Percentiles rank a stretch among this genome's conserved stretches.
phyloP scores from a whole-genome alignment of 305 asterid species.

The Andrographis paniculata region DNA sequence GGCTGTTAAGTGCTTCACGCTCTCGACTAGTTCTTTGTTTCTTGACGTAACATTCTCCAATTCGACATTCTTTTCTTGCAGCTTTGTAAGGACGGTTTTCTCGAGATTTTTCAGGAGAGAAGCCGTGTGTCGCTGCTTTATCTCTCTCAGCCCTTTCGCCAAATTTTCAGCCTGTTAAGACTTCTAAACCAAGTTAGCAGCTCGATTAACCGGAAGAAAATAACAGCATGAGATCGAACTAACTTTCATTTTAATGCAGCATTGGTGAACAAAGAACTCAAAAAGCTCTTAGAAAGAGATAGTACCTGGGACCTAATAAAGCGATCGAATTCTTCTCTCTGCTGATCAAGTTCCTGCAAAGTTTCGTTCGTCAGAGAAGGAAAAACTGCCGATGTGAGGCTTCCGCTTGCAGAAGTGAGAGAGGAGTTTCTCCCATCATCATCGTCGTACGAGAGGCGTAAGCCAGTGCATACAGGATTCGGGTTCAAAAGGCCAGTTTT shows the following conservation, averaged over 20 bases:
- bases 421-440: neutral
- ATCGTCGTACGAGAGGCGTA: slow-evolving; percentile 53
- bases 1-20: slow-evolving; percentile 47
- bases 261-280: too few relatives aligned
- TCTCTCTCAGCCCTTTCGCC: slow-evolving; percentile 49
- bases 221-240: too few relatives aligned
- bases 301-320: neutral
- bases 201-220: too few relatives aligned
- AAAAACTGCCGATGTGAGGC: neutral
- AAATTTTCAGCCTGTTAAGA: slow-evolving; percentile 40
- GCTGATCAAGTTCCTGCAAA: neutral
- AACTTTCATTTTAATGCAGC: neutral
- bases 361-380: neutral
- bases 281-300: neutral
- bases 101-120: slow-evolving; percentile 44
- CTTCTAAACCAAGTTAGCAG: too few relatives aligned
- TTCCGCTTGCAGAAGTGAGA: neutral
- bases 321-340: neutral
- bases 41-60: slow-evolving; percentile 48
- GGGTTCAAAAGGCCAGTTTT: slow-evolving; percentile 32
- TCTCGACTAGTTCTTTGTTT: slow-evolving; percentile 65
- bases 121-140: slow-evolving; percentile 62
- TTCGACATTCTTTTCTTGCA: slow-evolving; percentile 62
- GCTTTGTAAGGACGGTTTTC: slow-evolving; percentile 36
- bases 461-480: slow-evolving; percentile 80